Evolutionary conservation across 495 filamentous ascomycete species (phyloP), one percentile per base, ranked within the genome.

Genomic region (Sabuloglossum arenarium): DNA sequence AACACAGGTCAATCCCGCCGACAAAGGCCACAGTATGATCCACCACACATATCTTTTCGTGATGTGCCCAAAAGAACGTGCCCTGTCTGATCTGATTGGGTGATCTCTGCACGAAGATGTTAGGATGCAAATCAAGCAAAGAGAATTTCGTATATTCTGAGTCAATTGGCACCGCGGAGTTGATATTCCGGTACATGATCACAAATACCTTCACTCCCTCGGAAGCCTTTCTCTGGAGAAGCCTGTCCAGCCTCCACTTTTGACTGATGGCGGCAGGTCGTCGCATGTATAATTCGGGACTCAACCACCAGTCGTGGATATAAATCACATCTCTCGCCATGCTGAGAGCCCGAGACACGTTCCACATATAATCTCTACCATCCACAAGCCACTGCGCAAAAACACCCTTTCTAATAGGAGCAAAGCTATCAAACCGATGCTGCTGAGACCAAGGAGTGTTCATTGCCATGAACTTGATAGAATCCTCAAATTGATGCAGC

Each of bases 51-150:
- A 99, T 75, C 64, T 99, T 99, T 67, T 99, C 91, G 66, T 99
- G 91, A 64, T 99, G 91, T 25, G 91, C 91, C 77, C 91, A 99
- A 71, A 97, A 99, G 70, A 99, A 99, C n/a, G 93, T 94, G 59
- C 94, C 94, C 70, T 99, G 94, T 57, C 91, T 82, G 67, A 95
- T 88, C 65, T 99, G 91, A 61, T 99, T 96, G 0, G 91, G 91
- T 1, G 88, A 95, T 61, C 91, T 76, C 62, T 97, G 86, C 9
- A 99, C 88, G 63, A 94, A 93, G 58, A 99, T 77, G 63, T 99
- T 99, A 9, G 88, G 88, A 62, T 96, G 89, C 12, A 99, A 75
- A 61, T 97, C 93, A 23, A 99, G 81, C 42, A 99, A 78, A 2
- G 89, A 94, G 70, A 93, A 96, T 62, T 99, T 99, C 23, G 93